A percentile compares a stretch with the other conserved stretches of the same genome.
Conservation (phyloP, 305 asterid genomes). For the Rubia balearica region DNA sequence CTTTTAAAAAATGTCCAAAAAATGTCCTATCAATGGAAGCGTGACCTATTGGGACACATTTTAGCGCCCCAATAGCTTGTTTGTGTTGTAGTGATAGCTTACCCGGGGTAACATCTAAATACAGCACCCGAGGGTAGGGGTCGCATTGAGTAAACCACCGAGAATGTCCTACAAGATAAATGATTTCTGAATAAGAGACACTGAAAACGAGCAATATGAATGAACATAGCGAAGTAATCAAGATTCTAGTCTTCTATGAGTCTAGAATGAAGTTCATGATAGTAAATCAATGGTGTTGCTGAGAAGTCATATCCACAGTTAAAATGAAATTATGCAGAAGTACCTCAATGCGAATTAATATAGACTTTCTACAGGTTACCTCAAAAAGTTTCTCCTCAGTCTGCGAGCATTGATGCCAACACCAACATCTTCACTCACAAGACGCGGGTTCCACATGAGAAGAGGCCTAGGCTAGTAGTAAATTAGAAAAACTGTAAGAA, state of each 20-base stretch:
- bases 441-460: constrained; percentile 98
- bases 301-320: neutral
- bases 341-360: neutral
- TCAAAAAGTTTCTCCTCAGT: constrained; percentile 58
- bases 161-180: constrained; percentile 53
- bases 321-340: neutral
- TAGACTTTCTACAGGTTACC: constrained; percentile 32
- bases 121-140: constrained; percentile 85
- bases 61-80: too few species aligned
- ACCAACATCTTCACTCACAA: constrained; percentile 91
- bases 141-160: constrained; percentile 78
- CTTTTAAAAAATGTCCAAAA: too few species aligned
- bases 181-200: constrained; percentile 11
- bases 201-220: neutral
- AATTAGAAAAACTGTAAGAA: constrained; percentile 25
- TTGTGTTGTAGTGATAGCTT: too few species aligned
- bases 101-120: constrained; percentile 88
- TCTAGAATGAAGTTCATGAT: neutral
- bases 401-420: constrained; percentile 84
- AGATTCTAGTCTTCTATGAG: neutral
- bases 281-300: neutral
- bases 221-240: neutral
- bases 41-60: too few species aligned
- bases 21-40: too few species aligned
- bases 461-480: constrained; percentile 93